These are phyloP conservation scores for Leptodontidium sp. DNA, from an alignment of 2,329 filamentous ascomycete species.

Conservation along the genomic window DNA sequence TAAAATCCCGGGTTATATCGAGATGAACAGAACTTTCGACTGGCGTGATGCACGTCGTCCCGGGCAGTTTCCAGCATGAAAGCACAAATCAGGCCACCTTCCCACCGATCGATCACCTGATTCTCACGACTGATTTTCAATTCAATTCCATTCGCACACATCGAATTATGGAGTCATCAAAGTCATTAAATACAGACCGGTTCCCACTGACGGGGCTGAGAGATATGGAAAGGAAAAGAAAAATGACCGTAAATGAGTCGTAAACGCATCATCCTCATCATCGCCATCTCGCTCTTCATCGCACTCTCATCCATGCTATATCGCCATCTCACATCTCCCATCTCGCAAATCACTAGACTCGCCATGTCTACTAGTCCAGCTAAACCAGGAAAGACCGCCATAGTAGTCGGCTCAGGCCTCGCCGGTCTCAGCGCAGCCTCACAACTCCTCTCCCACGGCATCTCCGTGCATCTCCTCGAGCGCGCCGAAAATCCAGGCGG, in stretches of 20 bases:
- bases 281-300: slow-evolving; percentile 27
- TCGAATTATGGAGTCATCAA: not conserved
- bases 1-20: not conserved
- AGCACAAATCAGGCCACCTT: slow-evolving; percentile 6
- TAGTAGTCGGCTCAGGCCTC: slow-evolving; percentile 71
- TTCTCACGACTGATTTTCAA: not conserved
- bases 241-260: slow-evolving; percentile 17
- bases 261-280: slow-evolving; percentile 20
- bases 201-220: not conserved
- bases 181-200: not conserved
- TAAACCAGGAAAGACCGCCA: slow-evolving; percentile 49
- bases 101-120: not conserved
- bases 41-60: not conserved
- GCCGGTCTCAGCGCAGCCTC: slow-evolving; percentile 68
- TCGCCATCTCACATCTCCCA: slow-evolving; percentile 18
- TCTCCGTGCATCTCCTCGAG: slow-evolving; percentile 65
- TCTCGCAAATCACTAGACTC: not conserved
- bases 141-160: not conserved
- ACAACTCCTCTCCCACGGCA: slow-evolving; percentile 60
- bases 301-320: slow-evolving; percentile 32
- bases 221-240: not conserved
- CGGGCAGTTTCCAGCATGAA: not conserved
- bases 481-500: slow-evolving; percentile 66
- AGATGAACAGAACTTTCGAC: not conserved
- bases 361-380: not conserved